Percentiles rank a stretch among this genome's conserved stretches.
These are phyloP conservation scores for Leccinum disarticulatum DNA, from an alignment of 768 basidiomycete species.

Conservation along the genomic window DNA sequence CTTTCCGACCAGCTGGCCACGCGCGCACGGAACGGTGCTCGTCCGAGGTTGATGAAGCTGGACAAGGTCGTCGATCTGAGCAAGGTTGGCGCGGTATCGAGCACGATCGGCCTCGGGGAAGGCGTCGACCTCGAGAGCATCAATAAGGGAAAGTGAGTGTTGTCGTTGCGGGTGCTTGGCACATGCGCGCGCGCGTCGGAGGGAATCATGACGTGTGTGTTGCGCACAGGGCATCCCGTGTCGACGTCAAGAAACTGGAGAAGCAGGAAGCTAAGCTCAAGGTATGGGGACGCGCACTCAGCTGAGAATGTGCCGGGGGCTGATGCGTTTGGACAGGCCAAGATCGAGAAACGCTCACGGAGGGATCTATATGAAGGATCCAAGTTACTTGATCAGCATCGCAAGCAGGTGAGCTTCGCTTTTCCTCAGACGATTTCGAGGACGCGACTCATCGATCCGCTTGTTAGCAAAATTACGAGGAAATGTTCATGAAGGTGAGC, in stretches of 20 bases:
- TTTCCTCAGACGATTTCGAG: background rate
- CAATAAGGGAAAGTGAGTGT: slow-evolving; percentile 86
- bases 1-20: slow-evolving; percentile 63
- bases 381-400: slow-evolving; percentile 88
- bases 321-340: slow-evolving; percentile 54
- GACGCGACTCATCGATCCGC: background rate
- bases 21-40: slow-evolving; percentile 56
- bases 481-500: slow-evolving; percentile 96
- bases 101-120: slow-evolving; percentile 74
- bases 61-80: slow-evolving; percentile 90
- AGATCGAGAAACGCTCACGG: slow-evolving; percentile 94
- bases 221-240: slow-evolving; percentile 71
- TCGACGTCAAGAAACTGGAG: slow-evolving; percentile 94
- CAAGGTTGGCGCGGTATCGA: slow-evolving; percentile 72
- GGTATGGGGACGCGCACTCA: slow-evolving; percentile 37
- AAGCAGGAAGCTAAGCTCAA: slow-evolving; percentile 96
- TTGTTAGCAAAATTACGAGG: slow-evolving; percentile 90
- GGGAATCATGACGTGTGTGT: slow-evolving; percentile 5
- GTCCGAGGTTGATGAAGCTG: slow-evolving; percentile 68
- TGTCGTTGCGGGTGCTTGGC: background rate
- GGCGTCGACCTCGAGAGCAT: slow-evolving; percentile 90
- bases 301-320: background rate
- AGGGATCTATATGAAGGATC: slow-evolving; percentile 94
- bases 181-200: slow-evolving; percentile 1
- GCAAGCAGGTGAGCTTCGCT: slow-evolving; percentile 66